phyloP scores from a whole-genome alignment of 1,284 basidiomycete species.

The Sporisorium scitamineum region DNA sequence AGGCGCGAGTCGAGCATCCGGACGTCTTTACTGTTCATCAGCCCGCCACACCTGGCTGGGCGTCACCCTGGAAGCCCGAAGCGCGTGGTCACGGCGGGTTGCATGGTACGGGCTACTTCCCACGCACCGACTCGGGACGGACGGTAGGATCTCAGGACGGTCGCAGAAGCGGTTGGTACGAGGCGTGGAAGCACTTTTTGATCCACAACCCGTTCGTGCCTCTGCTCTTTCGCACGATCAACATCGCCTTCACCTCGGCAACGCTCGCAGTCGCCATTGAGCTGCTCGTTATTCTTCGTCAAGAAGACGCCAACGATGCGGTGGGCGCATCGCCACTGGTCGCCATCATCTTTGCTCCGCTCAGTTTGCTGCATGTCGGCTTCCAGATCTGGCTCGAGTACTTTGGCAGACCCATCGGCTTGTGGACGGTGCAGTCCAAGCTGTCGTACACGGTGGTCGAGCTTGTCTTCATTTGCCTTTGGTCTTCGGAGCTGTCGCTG shows the following conservation, averaged over 20 bases:
- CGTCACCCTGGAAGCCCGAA: constrained; percentile 63
- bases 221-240: constrained; percentile 84
- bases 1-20: constrained; percentile 44
- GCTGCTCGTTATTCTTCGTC: constrained; percentile 76
- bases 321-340: constrained; percentile 84
- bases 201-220: constrained; percentile 68
- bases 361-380: constrained; percentile 86
- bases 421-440: constrained; percentile 76
- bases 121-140: constrained; percentile 49
- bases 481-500: constrained; percentile 88
- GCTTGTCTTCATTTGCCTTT: constrained; percentile 88
- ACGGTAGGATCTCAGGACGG: constrained; percentile 31
- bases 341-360: constrained; percentile 85
- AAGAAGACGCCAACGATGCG: constrained; percentile 75
- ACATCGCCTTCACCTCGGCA: constrained; percentile 82
- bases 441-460: constrained; percentile 65
- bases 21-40: constrained; percentile 60
- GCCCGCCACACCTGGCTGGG: constrained; percentile 63
- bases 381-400: constrained; percentile 75
- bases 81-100: constrained; percentile 43
- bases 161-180: constrained; percentile 31
- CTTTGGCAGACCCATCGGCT: constrained; percentile 86
- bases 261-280: constrained; percentile 83
- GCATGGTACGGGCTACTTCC: constrained; percentile 51
- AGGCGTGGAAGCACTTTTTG: constrained; percentile 60